phyloP scores from a whole-genome alignment of 1,284 basidiomycete genomes.

The Trametes sp. region DNA sequence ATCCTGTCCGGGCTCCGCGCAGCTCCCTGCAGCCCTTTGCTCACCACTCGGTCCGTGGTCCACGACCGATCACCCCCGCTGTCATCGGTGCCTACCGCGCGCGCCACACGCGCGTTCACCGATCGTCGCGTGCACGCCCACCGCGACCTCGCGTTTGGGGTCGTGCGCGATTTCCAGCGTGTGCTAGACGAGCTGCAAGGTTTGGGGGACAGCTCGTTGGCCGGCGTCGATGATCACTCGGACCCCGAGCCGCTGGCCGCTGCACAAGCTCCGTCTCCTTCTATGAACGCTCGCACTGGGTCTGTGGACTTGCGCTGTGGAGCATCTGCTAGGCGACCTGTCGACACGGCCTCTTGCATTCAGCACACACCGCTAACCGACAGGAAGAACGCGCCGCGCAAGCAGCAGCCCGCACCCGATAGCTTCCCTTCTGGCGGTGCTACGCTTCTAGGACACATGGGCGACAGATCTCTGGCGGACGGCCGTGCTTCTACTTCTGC shows the following conservation, averaged over 20 bases:
- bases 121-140: constrained; percentile 22
- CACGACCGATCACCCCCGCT: constrained; percentile 14
- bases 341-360: neutral
- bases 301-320: neutral
- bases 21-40: constrained; percentile 20
- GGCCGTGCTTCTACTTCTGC: neutral
- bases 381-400: neutral
- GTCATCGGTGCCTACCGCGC: constrained; percentile 15
- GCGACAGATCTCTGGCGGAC: neutral
- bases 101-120: constrained; percentile 5
- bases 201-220: constrained; percentile 13
- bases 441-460: constrained; percentile 4
- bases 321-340: neutral
- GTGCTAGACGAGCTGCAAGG: constrained; percentile 34
- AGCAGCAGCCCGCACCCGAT: neutral
- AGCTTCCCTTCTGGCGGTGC: constrained; percentile 7
- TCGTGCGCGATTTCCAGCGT: constrained; percentile 29
- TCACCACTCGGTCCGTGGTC: constrained; percentile 24
- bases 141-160: constrained; percentile 25
- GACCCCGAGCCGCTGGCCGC: neutral
- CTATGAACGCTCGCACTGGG: neutral
- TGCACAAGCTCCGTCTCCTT: neutral
- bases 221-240: neutral
- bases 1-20: constrained; percentile 22
- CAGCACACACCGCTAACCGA: neutral